Conservation (phyloP, 2,329 filamentous ascomycete species). For the Byssoonygena ceratinophila region DNA sequence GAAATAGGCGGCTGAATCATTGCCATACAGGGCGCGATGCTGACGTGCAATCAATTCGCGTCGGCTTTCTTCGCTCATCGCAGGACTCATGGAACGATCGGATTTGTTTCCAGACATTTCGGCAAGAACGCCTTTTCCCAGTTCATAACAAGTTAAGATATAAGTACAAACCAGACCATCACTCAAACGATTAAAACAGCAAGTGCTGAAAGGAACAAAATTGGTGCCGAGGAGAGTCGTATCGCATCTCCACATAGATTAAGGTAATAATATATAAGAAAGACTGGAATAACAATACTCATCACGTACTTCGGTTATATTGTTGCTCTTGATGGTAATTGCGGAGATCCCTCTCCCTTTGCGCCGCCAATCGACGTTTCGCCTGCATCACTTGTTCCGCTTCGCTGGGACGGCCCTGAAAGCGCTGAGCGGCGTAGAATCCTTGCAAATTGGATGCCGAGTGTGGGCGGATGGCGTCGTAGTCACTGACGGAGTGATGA, state of each 20-base stretch:
- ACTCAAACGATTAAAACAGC: slow-evolving; percentile 24
- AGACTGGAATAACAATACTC: slow-evolving; percentile 27
- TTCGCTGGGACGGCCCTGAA: slow-evolving; percentile 78
- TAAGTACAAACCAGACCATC: slow-evolving; percentile 39
- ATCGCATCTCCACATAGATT: slow-evolving; percentile 8
- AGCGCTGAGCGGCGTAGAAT: slow-evolving; percentile 88
- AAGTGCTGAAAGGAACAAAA: slow-evolving; percentile 19
- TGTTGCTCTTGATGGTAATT: slow-evolving; percentile 99
- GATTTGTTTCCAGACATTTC: slow-evolving; percentile 66
- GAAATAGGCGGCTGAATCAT: slow-evolving; percentile 55
- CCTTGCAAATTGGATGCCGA: slow-evolving; percentile 73
- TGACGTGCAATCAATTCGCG: slow-evolving; percentile 93
- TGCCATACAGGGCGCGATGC: slow-evolving; percentile 86
- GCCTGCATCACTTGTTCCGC: slow-evolving; percentile 98
- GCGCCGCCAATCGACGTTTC: slow-evolving; percentile 97
- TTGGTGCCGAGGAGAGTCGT: slow-evolving; percentile 9
- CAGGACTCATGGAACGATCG: slow-evolving; percentile 73
- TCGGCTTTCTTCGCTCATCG: slow-evolving; percentile 90
- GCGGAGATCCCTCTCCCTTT: slow-evolving; percentile 95
- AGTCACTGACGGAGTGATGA: slow-evolving; percentile 77
- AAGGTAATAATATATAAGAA: slow-evolving; percentile 16
- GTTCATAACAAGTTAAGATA: slow-evolving; percentile 34
- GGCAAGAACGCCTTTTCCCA: slow-evolving; percentile 50
- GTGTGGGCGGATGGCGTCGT: slow-evolving; percentile 64
- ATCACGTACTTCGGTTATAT: slow-evolving; percentile 86